Base-by-base conservation (phyloP, 1,284 basidiomycete genomes). In the Apiotrichum gracile region DNA sequence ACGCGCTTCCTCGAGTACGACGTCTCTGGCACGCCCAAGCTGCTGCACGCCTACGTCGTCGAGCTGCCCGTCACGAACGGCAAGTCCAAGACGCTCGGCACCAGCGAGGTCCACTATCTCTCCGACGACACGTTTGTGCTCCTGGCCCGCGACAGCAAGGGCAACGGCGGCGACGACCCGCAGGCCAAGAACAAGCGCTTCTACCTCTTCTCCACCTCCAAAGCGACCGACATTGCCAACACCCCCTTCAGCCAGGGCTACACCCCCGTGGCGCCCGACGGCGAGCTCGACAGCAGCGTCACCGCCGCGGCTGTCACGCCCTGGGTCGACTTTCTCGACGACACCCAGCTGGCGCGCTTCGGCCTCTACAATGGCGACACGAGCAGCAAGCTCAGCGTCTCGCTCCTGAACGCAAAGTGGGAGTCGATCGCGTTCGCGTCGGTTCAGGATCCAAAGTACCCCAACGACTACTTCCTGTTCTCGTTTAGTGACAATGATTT, bases 401-500 rank as follows among this genome's bases (percentile, higher is more conserved):
- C 80, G 0, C 74, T 85, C 26, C 79, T 86, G 51, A 81, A 81
- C 54, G 79, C 80, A 4, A 86, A 86, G 70, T 86, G 84, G 82
- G 85, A 86, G 65, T 81, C 80, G 8, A 75, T 84, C 21, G 81
- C 83, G 14, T 71, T 86, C 12, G 83, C 81, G 4, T 80, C 84
- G 0, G 78, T 77, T n/a, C 66, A 77, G 2, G 83, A 85, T 58
- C 61, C 74, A 5, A 65, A 61, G 0, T 78, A 75, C 62, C 81
- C 82, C 1, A 73, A 86, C 64, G 84, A 86, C 64, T 85, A 81
- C 69, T 85, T 85, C 76, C 72, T 87, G 31, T 81, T 84, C 71
- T 81, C 81, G 12, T 78, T 78, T 19, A 74, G 79, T 50, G 84
- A 86, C 69, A 85, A 85, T 61, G 83, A 85, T 66, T 85, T 84